Conservation (phyloP, 1,284 basidiomycete genomes). For the Laetiporus sulphureus region DNA sequence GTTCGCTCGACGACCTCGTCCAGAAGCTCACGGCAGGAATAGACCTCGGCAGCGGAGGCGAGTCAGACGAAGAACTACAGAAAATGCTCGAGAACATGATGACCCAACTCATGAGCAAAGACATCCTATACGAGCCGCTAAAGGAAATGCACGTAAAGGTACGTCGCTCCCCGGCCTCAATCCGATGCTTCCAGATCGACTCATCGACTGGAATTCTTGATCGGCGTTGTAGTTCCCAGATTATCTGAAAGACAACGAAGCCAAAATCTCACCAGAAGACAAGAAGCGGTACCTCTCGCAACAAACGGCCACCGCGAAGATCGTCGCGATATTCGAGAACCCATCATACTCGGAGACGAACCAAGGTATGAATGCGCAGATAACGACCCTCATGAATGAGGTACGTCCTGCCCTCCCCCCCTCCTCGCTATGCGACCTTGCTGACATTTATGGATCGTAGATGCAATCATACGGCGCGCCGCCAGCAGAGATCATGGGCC, state of each 20-base stretch:
- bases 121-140: slow-evolving; percentile 89
- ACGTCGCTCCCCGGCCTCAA: slow-evolving; percentile 15
- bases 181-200: too few relatives aligned
- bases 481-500: slow-evolving; percentile 87
- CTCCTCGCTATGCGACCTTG: slow-evolving; percentile 8
- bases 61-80: slow-evolving; percentile 62
- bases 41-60: slow-evolving; percentile 22
- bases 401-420: slow-evolving; percentile 34
- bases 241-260: slow-evolving; percentile 58
- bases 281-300: slow-evolving; percentile 68
- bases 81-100: slow-evolving; percentile 88
- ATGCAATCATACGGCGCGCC: slow-evolving; percentile 87
- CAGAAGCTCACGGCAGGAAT: slow-evolving; percentile 33
- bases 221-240: slow-evolving; percentile 63
- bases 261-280: slow-evolving; percentile 53
- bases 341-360: slow-evolving; percentile 61
- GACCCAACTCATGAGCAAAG: slow-evolving; percentile 91
- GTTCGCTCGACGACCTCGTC: slow-evolving; percentile 43
- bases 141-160: slow-evolving; percentile 86
- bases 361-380: slow-evolving; percentile 40
- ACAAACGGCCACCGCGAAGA: slow-evolving; percentile 52
- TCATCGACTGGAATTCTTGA: too few relatives aligned
- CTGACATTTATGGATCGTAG: slow-evolving; percentile 30
- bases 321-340: slow-evolving; percentile 73
- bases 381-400: slow-evolving; percentile 75